Evolutionary conservation across 306 rosid genomes (phyloP).

Genomic region (Albizia julibrissin): DNA sequence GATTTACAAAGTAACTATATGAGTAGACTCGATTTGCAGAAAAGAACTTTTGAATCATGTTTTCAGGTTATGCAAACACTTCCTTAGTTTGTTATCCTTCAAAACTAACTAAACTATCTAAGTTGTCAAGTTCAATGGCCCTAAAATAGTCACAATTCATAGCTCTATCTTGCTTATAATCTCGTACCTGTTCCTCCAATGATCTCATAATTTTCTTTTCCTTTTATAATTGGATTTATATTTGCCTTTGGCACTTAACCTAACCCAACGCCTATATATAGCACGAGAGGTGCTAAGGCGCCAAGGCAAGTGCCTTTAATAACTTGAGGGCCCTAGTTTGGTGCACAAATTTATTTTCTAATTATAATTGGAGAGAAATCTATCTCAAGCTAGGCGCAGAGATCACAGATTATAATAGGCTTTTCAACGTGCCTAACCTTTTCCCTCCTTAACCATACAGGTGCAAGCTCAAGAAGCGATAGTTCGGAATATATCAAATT

Average conservation of each 20-base stretch:
- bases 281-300: neutral
- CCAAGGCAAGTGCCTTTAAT: neutral
- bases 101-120: neutral
- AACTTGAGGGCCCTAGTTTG: neutral
- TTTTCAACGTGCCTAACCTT: neutral
- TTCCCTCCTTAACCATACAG: neutral
- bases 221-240: neutral
- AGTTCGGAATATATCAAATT: neutral
- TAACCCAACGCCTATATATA: neutral
- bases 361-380: neutral
- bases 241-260: neutral
- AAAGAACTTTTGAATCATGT: too few species aligned
- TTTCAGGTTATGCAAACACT: too few species aligned
- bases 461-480: neutral
- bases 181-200: neutral
- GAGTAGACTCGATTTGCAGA: too few species aligned
- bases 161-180: neutral
- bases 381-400: neutral
- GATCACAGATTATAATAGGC: neutral
- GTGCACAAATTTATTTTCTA: neutral
- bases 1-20: too few species aligned
- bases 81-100: neutral
- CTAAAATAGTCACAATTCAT: neutral
- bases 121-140: neutral
- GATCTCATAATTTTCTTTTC: neutral